Evolutionary conservation across 306 rosid species (phyloP).

Genomic region (Spatholobus suberectus): DNA sequence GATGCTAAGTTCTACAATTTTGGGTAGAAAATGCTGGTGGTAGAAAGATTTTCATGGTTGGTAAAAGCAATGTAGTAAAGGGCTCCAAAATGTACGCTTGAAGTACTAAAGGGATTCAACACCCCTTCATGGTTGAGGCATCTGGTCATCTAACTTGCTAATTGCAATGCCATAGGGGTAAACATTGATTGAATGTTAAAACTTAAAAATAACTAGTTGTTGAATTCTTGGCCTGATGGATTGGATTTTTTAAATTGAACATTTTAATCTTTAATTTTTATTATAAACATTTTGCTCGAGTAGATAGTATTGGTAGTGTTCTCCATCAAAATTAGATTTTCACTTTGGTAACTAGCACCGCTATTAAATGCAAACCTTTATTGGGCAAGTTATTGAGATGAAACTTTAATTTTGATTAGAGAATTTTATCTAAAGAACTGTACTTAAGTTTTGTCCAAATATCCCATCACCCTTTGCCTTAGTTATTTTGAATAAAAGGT

Average conservation of each 20-base stretch:
- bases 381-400: too few relatives aligned
- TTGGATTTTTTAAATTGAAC: neutral
- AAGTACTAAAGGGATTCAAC: neutral
- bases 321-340: neutral
- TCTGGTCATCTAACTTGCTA: neutral
- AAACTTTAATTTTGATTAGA: too few relatives aligned
- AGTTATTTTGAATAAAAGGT: too few relatives aligned
- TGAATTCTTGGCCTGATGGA: neutral
- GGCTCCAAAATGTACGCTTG: neutral
- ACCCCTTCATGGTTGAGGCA: neutral
- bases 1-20: neutral
- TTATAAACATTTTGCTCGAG: constrained; percentile 7
- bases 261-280: neutral
- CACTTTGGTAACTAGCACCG: neutral
- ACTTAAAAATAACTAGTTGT: neutral
- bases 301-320: neutral
- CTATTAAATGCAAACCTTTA: neutral
- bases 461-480: too few relatives aligned
- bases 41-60: neutral
- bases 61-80: neutral
- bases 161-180: constrained; percentile 3
- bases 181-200: constrained; percentile 6
- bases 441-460: neutral
- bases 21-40: neutral
- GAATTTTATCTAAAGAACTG: too few relatives aligned